Evolutionary conservation across 441 rosid genomes (phyloP), one percentile per base, ranked within the genome.

Genomic region (Monsonia emarginata): DNA sequence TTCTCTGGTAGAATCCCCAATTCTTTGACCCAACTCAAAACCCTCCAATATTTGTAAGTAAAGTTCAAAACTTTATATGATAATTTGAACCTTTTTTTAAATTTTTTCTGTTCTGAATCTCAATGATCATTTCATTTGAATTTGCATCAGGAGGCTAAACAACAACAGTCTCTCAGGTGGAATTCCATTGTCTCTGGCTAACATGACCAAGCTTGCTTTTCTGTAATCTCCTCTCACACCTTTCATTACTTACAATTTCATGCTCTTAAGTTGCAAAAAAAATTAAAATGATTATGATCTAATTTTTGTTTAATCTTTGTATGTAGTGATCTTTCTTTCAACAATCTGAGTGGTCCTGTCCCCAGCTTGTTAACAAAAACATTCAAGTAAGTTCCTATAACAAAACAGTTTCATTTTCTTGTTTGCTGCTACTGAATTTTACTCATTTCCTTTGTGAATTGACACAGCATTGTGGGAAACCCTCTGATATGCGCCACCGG

Each of bases 291-390:
- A n/a, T n/a, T n/a, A n/a, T n/a, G n/a, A n/a, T n/a, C n/a, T n/a
- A 8, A 0, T 38, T 18, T 27, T 61, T 48, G 25, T 65, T 28
- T 63, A 72, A 60, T 44, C 27, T 46, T 30, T 73, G 79, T 48
- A 94, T 73, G 79, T 48, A 94, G 98, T 74, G 98, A 94, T 68
- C 82, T 94, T 81, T 94, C 98, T 28, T 87, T 66, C 88, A 94
- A 94, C 74, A 94, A 94, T 84, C 81, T 94, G 66, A 87, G 95
- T 62, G 91, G 93, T 31, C 91, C 90, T 14, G 87, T 89, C 34
- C 89, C 95, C 48, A 87, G 88, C 78, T 86, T 87, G 81, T 81
- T 86, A 56, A 86, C 95, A 66, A 94, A 86, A 79, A 90, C 96
- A 61, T 90, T 87, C 88, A 94, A 84, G 98, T 90, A 80, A 78